Base-by-base conservation (phyloP, 2,329 filamentous ascomycete species). In the Cordyceps farinosa region DNA sequence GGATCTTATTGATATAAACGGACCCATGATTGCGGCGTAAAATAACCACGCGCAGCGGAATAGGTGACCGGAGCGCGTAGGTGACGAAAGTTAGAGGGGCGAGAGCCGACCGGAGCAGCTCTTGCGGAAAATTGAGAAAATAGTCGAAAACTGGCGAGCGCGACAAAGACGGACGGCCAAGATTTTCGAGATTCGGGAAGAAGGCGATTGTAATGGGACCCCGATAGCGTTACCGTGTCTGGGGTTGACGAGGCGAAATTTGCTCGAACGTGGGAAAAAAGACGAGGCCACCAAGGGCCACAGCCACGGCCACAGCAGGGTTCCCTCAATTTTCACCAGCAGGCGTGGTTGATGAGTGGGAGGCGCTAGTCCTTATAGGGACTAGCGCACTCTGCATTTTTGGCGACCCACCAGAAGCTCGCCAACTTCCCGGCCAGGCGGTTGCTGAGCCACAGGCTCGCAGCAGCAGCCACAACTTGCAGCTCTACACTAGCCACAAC, bases 11-110 rank as follows among this genome's bases (percentile, higher is more conserved):
- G 48, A 55, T 36, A 32, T 53, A 66, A 64, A 72, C 82, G 75
- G 77, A 87, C 84, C 81, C 84, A 87, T 87, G 81, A 79, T 87
- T 84, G 83, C 83, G 82, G 79, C 78, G 77, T 75, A 73, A 71
- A 68, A 70, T 74, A 75, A 64, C 74, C 70, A 78, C 75, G 80
- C 80, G 81, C 81, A 78, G 76, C 78, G 73, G 60, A 77, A 73
- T 73, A 71, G 58, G 66, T 52, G 70, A 75, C 72, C 75, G 76
- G 72, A 71, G 77, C 77, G 77, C 76, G 75, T 69, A 70, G 69
- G 59, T 32, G 36, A 70, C 67, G 65, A 69, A 73, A 65, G 68
- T 66, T 68, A 38, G 64, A 61, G 47, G 61, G 61, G 67, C 64
- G 66, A 62, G 64, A 65, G 66, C 50, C 42, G 65, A 65, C 42